Evolutionary conservation across 257 asterid genomes (phyloP).

Genomic region (Plectranthus barbatus): DNA sequence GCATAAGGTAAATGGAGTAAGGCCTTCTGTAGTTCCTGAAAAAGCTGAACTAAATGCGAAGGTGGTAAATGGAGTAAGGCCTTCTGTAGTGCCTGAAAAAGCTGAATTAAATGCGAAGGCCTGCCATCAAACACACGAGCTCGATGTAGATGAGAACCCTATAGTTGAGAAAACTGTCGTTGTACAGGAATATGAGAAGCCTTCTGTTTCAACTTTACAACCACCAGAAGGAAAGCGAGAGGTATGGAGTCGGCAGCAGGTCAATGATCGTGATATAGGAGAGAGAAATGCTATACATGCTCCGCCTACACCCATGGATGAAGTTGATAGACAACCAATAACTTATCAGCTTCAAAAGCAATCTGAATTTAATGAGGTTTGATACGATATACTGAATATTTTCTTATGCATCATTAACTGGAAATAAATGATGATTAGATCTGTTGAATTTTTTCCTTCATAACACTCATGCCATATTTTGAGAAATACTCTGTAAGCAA

Average conservation of each 20-base stretch:
- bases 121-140: constrained; percentile 21
- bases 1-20: constrained; percentile 20
- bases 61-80: constrained; percentile 22
- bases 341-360: constrained; percentile 26
- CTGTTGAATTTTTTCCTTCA: background rate
- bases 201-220: constrained; percentile 32
- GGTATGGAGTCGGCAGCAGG: constrained; percentile 11
- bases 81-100: constrained; percentile 11
- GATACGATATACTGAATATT: background rate
- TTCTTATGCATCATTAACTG: background rate
- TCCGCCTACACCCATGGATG: constrained; percentile 29
- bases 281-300: constrained; percentile 30
- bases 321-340: constrained; percentile 26
- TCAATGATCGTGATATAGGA: constrained; percentile 15
- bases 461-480: background rate
- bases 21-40: constrained; percentile 9
- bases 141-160: constrained; percentile 55
- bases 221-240: constrained; percentile 30
- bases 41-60: constrained; percentile 29
- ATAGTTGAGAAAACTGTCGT: constrained; percentile 79
- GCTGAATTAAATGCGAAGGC: constrained; percentile 27
- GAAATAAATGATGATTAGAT: background rate
- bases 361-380: constrained; percentile 44
- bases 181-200: constrained; percentile 66
- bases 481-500: background rate